Base-by-base conservation (phyloP, 352 stramenopile genomes). In the Albugo candida region DNA sequence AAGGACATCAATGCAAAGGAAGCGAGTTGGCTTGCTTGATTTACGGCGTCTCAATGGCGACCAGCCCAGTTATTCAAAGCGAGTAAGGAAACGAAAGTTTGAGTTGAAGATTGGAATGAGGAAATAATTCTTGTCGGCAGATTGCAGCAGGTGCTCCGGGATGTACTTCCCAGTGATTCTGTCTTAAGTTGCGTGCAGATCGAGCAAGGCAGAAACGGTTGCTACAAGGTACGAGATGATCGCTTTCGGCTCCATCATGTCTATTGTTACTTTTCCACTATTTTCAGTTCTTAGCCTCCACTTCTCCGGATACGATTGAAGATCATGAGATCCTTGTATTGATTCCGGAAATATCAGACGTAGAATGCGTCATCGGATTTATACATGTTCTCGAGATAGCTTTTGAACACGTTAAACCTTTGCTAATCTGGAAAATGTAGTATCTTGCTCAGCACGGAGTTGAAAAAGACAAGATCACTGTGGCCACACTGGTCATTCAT, bases 401-500 rank as follows among this genome's bases (percentile, higher is more conserved):
- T 55, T 45, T 2, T 10, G 3, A 10, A 10, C 8, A 19, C 17
- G 17, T 10, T 3, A 43, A 3, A 8, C 38, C 20, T 3, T 14
- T 3, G 8, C 17, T 24, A 24, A 24, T 43, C 38, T 43, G 8
- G 3, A 8, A 43, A 1, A n/a, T 16, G 8, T 56, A 89, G 73
- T 55, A 83, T 21, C 53, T 89, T 37, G 74, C 66, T 31, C 67
- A 85, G 18, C 58, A 81, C 50, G 74, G 74, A 21, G 77, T 84
- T 0, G 59, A 78, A 27, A 63, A 84, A 41, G 71, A 81, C 37
- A 73, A 86, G 49, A 80, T 89, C 38, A 84, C 76, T 19, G 59
- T 89, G 2, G 72, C 87, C 16, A 83, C 74, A 13, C 63, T 89
- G 10, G 70, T 87, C 11, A 89, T 74, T 24, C 83, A 72, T 45